Percentiles rank a stretch among this genome's conserved stretches.
phyloP scores from a whole-genome alignment of 2,329 filamentous ascomycete genomes.

The Colletotrichum cereale region DNA sequence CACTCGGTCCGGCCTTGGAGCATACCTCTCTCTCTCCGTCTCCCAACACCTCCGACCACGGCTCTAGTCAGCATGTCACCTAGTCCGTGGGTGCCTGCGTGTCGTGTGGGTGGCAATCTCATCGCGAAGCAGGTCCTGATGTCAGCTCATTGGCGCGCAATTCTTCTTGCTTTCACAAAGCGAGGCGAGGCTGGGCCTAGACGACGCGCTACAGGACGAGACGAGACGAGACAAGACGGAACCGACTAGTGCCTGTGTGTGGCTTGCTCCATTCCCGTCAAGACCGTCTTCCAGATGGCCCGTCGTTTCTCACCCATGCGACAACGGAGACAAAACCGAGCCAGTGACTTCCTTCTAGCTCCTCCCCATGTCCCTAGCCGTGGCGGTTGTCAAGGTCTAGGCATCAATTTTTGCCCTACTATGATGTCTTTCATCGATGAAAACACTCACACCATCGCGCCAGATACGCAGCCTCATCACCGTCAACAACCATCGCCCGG shows the following conservation, averaged over 20 bases:
- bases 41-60: neutral
- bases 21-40: neutral
- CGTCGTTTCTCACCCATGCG: conserved; percentile 37
- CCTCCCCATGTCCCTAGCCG: conserved; percentile 28
- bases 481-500: neutral
- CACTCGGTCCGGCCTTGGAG: neutral
- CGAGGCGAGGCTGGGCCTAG: conserved; percentile 34
- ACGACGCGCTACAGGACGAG: conserved; percentile 32
- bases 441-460: conserved; percentile 33
- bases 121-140: conserved; percentile 37
- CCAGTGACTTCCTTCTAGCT: conserved; percentile 38
- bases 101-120: conserved; percentile 40
- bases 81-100: conserved; percentile 20
- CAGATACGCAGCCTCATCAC: conserved; percentile 26
- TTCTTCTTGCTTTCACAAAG: conserved; percentile 26
- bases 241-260: conserved; percentile 37
- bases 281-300: conserved; percentile 23
- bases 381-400: conserved; percentile 34
- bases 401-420: conserved; percentile 24
- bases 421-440: conserved; percentile 39
- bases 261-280: conserved; percentile 38
- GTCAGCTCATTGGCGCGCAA: conserved; percentile 37
- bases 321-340: conserved; percentile 37
- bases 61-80: conserved; percentile 24
- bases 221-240: conserved; percentile 41